Evolutionary conservation across 169 alveolate species (phyloP).

Genomic region (Plasmodium malariae): DNA sequence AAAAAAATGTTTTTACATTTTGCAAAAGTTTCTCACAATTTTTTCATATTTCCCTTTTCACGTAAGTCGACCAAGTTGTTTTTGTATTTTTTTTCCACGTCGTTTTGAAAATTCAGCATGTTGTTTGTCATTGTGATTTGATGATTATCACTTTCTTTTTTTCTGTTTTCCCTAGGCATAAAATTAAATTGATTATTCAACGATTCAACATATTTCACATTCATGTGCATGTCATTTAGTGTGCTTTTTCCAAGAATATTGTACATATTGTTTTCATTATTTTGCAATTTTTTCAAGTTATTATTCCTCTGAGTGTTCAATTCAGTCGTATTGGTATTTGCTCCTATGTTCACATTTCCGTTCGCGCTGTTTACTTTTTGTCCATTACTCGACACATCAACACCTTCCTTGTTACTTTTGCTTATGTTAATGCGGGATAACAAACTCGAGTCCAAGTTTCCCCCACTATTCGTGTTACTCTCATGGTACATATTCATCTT

Average conservation of each 20-base stretch:
- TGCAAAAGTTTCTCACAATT: not conserved
- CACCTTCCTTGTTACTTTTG: slow-evolving; percentile 3
- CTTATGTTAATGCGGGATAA: slow-evolving; percentile 30
- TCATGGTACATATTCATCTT: slow-evolving; percentile 28
- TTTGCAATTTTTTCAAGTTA: slow-evolving; percentile 20
- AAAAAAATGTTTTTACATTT: not conserved
- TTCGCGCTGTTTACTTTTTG: not conserved
- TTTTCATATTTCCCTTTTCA: slow-evolving; percentile 25
- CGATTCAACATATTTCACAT: slow-evolving; percentile 47
- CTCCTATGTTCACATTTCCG: not conserved
- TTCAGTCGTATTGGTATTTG: not conserved
- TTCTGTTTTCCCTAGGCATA: slow-evolving; percentile 17
- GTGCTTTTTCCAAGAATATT: not conserved
- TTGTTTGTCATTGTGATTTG: no score
- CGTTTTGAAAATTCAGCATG: slow-evolving; percentile 33
- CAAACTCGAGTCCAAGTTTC: slow-evolving; percentile 14
- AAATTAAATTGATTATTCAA: slow-evolving; percentile 41
- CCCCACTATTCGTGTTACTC: not conserved
- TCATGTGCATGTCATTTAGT: slow-evolving; percentile 39
- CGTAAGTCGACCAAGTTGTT: slow-evolving; percentile 23
- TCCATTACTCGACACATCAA: not conserved
- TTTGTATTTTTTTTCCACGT: slow-evolving; percentile 35
- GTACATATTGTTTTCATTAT: slow-evolving; percentile 25
- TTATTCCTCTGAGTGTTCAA: slow-evolving; percentile 3
- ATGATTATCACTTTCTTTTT: slow-evolving; percentile 4